phyloP scores from a whole-genome alignment of 768 basidiomycete genomes.

The Trametes coccinea region DNA sequence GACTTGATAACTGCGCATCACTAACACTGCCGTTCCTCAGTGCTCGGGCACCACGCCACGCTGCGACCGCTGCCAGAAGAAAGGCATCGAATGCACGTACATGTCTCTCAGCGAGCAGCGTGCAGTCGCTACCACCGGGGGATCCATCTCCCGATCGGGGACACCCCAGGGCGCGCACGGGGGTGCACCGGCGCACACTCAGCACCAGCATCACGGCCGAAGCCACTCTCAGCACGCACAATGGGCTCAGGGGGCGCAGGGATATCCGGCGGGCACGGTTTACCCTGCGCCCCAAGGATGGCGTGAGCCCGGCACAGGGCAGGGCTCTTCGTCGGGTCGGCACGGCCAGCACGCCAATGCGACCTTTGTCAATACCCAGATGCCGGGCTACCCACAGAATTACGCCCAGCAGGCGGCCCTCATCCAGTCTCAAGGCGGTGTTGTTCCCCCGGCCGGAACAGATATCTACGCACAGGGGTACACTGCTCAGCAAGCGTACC shows the following conservation, averaged over 20 bases:
- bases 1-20: background rate
- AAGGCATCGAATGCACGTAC: conserved; percentile 41
- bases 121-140: conserved; percentile 1
- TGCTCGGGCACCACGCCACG: conserved; percentile 29
- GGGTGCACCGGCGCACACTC: background rate
- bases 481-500: conserved; percentile 10
- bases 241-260: conserved; percentile 4
- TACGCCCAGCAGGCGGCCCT: conserved; percentile 3
- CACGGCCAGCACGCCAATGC: background rate
- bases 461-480: conserved; percentile 14
- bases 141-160: conserved; percentile 13
- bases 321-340: background rate
- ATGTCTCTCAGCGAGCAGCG: conserved; percentile 41
- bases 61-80: conserved; percentile 45
- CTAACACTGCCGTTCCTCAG: conserved; percentile 11
- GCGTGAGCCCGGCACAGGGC: background rate
- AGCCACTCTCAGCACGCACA: background rate
- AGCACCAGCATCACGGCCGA: background rate
- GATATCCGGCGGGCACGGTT: conserved; percentile 1
- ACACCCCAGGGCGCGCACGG: conserved; percentile 4
- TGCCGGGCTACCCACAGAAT: conserved; percentile 4
- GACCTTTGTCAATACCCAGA: background rate
- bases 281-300: conserved; percentile 16
- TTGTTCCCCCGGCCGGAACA: background rate
- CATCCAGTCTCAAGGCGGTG: conserved; percentile 1